Evolutionary conservation across 805 yeast species (phyloP).

Genomic region (Isabelozyma rhagii): DNA sequence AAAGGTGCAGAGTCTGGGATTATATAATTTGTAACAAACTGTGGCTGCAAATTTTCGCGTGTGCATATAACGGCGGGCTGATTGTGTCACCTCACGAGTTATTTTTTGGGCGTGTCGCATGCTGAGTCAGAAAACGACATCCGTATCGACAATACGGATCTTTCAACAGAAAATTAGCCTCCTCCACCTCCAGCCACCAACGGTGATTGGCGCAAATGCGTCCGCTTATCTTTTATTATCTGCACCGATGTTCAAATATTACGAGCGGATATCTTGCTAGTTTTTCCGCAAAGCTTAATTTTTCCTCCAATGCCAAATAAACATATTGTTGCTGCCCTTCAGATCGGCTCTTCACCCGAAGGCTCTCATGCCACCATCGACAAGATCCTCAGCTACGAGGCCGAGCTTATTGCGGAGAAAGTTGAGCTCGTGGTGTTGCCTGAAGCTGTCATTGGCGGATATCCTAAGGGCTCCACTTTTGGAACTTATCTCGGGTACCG

Average conservation of each 20-base stretch:
- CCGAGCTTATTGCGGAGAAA: slow-evolving; percentile 24
- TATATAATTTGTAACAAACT: neutral
- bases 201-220: too few species aligned
- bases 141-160: too few species aligned
- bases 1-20: too few species aligned
- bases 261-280: neutral
- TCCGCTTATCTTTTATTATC: too few species aligned
- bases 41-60: neutral
- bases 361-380: slow-evolving; percentile 36
- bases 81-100: neutral
- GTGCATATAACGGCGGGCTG: neutral
- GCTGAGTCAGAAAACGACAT: neutral
- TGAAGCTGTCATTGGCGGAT: slow-evolving; percentile 46
- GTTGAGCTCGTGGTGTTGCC: slow-evolving; percentile 42
- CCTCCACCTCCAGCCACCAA: neutral
- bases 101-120: neutral
- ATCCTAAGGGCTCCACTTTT: slow-evolving; percentile 43
- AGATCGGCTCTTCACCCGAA: slow-evolving; percentile 36
- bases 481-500: slow-evolving; percentile 44
- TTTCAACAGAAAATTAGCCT: neutral
- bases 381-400: slow-evolving; percentile 36
- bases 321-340: slow-evolving; percentile 40
- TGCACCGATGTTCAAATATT: too few species aligned
- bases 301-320: slow-evolving; percentile 2
- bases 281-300: neutral